phyloP scores from a whole-genome alignment of 1,284 basidiomycete genomes.

The Sporisorium graminicola region DNA sequence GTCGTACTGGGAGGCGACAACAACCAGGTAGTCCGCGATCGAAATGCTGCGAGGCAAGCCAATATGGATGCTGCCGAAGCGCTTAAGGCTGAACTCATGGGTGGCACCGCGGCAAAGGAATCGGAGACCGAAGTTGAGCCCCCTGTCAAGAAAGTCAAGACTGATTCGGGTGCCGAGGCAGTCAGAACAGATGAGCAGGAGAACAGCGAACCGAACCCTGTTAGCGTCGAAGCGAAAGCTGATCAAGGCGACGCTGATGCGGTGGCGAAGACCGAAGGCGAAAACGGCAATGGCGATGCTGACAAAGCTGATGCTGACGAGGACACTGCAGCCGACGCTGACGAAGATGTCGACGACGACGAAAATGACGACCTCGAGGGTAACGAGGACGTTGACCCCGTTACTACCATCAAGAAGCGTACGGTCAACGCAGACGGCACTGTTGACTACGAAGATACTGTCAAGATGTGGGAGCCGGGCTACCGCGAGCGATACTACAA shows the following conservation, averaged over 20 bases:
- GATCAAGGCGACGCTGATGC: constrained; percentile 55
- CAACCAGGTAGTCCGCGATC: constrained; percentile 59
- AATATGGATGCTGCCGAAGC: constrained; percentile 95
- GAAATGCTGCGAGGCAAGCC: constrained; percentile 77
- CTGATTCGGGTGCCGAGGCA: constrained; percentile 37
- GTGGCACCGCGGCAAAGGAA: constrained; percentile 72
- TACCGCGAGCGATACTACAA: constrained; percentile 95
- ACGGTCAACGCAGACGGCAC: constrained; percentile 68
- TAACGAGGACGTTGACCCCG: constrained; percentile 54
- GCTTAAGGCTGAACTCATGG: constrained; percentile 88
- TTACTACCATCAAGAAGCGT: constrained; percentile 55
- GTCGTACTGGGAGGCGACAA: constrained; percentile 61
- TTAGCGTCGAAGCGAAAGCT: constrained; percentile 29
- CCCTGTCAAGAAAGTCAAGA: constrained; percentile 40
- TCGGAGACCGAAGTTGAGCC: constrained; percentile 18
- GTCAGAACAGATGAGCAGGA: constrained; percentile 13
- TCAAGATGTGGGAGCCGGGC: constrained; percentile 78
- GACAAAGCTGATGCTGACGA: constrained; percentile 71
- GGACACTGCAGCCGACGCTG: constrained; percentile 60
- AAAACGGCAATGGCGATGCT: constrained; percentile 19
- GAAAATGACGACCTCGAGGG: constrained; percentile 75
- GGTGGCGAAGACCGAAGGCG: constrained; percentile 10
- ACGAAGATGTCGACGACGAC: constrained; percentile 70
- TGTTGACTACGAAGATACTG: constrained; percentile 91
- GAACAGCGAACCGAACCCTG: constrained; percentile 32